Evolutionary conservation across 2,329 filamentous ascomycete genomes (phyloP), one percentile per base, ranked within the genome.

Genomic region (Harringtonia lauricola): DNA sequence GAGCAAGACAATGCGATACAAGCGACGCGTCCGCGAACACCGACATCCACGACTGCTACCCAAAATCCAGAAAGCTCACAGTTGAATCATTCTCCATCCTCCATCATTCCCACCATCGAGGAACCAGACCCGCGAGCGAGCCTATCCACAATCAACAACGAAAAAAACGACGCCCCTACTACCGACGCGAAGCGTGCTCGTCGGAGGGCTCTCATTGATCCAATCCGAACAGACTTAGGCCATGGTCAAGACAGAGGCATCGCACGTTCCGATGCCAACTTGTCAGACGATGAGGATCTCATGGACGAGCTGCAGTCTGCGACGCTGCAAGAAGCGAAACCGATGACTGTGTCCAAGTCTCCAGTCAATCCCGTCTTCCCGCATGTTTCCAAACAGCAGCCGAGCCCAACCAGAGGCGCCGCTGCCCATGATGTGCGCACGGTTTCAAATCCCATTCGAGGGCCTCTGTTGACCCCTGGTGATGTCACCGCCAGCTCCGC

Each of bases 271-370:
- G 65, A 67, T 34, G 55, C 71, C 35, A 73, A 74, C 57, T 64
- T 77, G 34, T 72, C 64, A 22, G 81, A 83, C n/a, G 85, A 90
- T 58, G 86, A 92, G 56, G 82, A 79, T 15, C 75, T 89, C 49
- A 83, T 94, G 75, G 84, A 94, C 45, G 88, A 94, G 62, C 65
- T 94, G 44, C 83, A 86, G 54, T 83, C 78, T 44, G 88, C 87
- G 24, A 88, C 83, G 2, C 67, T 94, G 17, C 75, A 92, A 57
- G 79, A 95, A 64, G 87, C 87, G n/a, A 83, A 81, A 57, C 82
- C 86, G 2, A 77, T 94, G 50, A 74, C 75, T 2, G 79, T 92
- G 9, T 79, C 83, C 19, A 89, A 88, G 59, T 87, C 87, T n/a
- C 86, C 88, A n/a, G 76, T 83, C 35, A 81, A 76, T 14, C 75